Percentiles rank a stretch among this genome's conserved stretches.
Evolutionary conservation across 23 red algal genomes (phyloP).

Genomic region (Chondrus crispus): DNA sequence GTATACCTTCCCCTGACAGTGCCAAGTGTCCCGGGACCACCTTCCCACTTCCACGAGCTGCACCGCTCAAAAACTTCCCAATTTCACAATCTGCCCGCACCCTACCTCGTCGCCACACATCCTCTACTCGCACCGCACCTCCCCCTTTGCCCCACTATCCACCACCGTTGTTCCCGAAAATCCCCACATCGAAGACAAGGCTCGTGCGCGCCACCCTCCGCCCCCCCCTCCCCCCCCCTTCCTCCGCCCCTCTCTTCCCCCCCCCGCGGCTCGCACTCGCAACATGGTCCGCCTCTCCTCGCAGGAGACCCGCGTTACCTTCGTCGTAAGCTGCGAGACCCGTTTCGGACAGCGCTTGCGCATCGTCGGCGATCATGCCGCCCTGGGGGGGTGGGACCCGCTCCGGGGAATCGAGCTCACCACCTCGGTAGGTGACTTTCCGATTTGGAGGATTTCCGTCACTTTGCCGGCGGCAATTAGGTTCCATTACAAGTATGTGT

Average conservation of each 20-base stretch:
- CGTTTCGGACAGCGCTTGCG: constrained; percentile 52
- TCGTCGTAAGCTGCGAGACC: constrained; percentile 65
- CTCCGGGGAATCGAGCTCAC: constrained; percentile 50
- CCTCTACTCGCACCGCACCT: not conserved
- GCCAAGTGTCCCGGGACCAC: no score
- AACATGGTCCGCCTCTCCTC: constrained; percentile 57
- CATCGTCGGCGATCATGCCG: constrained; percentile 55
- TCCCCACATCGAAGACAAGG: not conserved
- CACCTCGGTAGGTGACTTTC: constrained; percentile 36
- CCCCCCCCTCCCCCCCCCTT: not conserved
- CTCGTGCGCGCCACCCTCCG: not conserved
- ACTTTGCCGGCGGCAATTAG: constrained; percentile 59
- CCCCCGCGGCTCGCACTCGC: not conserved
- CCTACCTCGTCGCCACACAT: not conserved
- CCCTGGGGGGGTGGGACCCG: constrained; percentile 68
- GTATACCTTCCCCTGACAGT: no score
- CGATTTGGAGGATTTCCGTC: constrained; percentile 66
- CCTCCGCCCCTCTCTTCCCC: not conserved
- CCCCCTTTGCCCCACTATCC: not conserved
- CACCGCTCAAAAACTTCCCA: not conserved
- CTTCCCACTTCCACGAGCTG: no score
- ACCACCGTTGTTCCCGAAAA: not conserved
- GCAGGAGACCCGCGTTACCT: constrained; percentile 77
- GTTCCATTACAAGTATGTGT: constrained; percentile 84
- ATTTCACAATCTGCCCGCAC: not conserved